Conservation (phyloP, 2,329 filamentous ascomycete species). For the Botrytis hyacinthi region DNA sequence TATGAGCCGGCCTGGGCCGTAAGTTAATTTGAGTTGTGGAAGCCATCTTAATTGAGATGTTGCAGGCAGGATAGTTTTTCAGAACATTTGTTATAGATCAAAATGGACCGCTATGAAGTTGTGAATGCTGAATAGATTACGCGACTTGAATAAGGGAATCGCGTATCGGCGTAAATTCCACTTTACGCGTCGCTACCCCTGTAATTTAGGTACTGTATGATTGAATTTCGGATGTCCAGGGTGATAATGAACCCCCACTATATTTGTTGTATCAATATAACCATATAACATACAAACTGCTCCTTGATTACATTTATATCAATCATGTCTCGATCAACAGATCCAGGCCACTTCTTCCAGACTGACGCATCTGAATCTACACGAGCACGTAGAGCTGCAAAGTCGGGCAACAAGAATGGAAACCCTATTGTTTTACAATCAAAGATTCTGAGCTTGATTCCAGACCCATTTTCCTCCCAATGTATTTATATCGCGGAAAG, state of each 20-base stretch:
- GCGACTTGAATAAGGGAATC: constrained; percentile 23
- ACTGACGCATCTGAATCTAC: constrained; percentile 55
- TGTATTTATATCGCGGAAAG: constrained; percentile 81
- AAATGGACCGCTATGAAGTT: constrained; percentile 19
- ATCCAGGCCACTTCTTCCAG: constrained; percentile 86
- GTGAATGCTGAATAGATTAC: constrained; percentile 23
- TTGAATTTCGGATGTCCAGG: neutral
- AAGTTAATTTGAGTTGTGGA: constrained; percentile 46
- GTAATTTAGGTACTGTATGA: neutral
- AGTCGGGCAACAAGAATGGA: constrained; percentile 74
- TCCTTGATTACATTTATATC: neutral
- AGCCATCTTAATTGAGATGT: constrained; percentile 33
- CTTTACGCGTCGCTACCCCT: constrained; percentile 27
- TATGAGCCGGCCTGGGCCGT: constrained; percentile 70
- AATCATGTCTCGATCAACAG: constrained; percentile 63
- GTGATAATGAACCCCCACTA: constrained; percentile 25
- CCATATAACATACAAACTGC: constrained; percentile 8
- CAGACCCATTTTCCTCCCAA: constrained; percentile 61
- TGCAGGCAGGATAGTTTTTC: constrained; percentile 18
- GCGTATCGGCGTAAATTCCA: constrained; percentile 23
- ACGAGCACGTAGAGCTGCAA: constrained; percentile 62
- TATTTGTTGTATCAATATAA: neutral
- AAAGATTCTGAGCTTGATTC: constrained; percentile 75
- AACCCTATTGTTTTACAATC: constrained; percentile 76
- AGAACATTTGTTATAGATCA: constrained; percentile 3